phyloP scores from a whole-genome alignment of 495 filamentous ascomycete genomes.

The Neurospora sp. region DNA sequence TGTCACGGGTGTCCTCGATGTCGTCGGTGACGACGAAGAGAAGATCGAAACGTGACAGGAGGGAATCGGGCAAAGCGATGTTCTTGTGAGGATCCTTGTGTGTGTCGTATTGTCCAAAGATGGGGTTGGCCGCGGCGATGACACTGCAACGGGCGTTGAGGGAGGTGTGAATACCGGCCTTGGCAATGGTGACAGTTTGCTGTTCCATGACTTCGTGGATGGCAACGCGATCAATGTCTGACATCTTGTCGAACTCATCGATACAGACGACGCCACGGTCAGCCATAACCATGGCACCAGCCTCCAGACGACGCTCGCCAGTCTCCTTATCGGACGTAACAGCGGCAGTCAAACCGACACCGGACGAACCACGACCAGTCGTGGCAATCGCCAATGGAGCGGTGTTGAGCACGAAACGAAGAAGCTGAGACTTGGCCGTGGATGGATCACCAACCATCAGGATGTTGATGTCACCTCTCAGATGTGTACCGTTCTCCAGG shows the following conservation, averaged over 20 bases:
- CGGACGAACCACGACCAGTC: constrained; percentile 92
- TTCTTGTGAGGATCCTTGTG: constrained; percentile 99
- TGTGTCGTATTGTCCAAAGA: constrained; percentile 96
- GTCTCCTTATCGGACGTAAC: constrained; percentile 97
- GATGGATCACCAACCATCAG: constrained; percentile 99
- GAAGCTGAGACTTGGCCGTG: constrained; percentile 93
- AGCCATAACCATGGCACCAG: constrained; percentile 96
- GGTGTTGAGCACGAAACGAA: constrained; percentile 96
- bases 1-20: constrained; percentile 84
- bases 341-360: constrained; percentile 94
- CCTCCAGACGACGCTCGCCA: constrained; percentile 87
- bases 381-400: constrained; percentile 95
- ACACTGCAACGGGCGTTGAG: constrained; percentile 96
- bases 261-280: constrained; percentile 98
- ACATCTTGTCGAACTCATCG: constrained; percentile 99
- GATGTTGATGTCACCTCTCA: constrained; percentile 98
- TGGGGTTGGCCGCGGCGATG: constrained; percentile 92
- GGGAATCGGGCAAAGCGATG: constrained; percentile 93
- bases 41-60: constrained; percentile 97
- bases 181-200: constrained; percentile 97
- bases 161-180: constrained; percentile 96
- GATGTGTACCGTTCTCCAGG: constrained; percentile 92
- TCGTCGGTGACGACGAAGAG: constrained; percentile 98
- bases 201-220: constrained; percentile 99
- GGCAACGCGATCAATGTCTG: constrained; percentile 91